These are phyloP conservation scores for Sarocladium brachiariae DNA, from an alignment of 2,329 filamentous ascomycete genomes.

Conservation along the genomic window DNA sequence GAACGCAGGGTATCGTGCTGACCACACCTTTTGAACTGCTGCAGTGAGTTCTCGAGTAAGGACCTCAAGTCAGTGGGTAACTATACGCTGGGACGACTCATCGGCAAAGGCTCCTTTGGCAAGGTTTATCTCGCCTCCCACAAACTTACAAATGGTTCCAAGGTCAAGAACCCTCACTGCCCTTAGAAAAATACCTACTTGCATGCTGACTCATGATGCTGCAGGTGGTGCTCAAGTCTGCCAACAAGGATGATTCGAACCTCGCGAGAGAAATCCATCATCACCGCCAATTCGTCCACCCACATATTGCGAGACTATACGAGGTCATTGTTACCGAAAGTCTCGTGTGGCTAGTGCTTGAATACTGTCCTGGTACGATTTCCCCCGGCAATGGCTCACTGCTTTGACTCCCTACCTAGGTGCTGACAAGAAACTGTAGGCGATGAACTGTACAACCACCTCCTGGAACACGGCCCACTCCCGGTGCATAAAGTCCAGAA, in stretches of 20 bases:
- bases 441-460: slow-evolving; percentile 95
- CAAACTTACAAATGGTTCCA: slow-evolving; percentile 97
- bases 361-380: slow-evolving; percentile 80
- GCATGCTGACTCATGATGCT: background rate
- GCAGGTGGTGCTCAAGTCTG: slow-evolving; percentile 95
- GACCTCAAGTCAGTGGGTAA: slow-evolving; percentile 92
- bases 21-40: background rate
- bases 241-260: slow-evolving; percentile 91
- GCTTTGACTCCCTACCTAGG: background rate
- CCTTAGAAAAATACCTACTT: background rate
- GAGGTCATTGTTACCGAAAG: slow-evolving; percentile 96
- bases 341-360: slow-evolving; percentile 91
- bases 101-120: slow-evolving; percentile 96
- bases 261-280: slow-evolving; percentile 97
- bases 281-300: slow-evolving; percentile 94
- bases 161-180: slow-evolving; percentile 58
- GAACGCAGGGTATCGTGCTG: background rate
- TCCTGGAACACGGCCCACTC: slow-evolving; percentile 79
- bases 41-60: slow-evolving; percentile 85
- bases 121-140: slow-evolving; percentile 96
- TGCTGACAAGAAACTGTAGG: slow-evolving; percentile 44
- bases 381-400: background rate
- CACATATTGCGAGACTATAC: slow-evolving; percentile 92
- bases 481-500: slow-evolving; percentile 83
- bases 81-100: slow-evolving; percentile 83